These are phyloP conservation scores for Sherardia arvensis DNA, from an alignment of 257 asterid genomes.

Conservation along the genomic window DNA sequence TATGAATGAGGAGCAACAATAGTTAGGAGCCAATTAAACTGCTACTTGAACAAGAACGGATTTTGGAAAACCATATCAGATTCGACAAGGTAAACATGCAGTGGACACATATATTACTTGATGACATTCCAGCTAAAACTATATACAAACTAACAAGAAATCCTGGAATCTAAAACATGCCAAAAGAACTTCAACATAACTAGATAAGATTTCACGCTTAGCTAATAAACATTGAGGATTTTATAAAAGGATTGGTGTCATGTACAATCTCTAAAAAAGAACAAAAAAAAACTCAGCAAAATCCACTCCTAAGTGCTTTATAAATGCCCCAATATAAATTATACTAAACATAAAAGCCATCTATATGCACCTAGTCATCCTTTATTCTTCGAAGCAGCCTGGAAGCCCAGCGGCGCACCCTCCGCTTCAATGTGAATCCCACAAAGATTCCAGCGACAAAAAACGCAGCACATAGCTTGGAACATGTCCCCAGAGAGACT, in stretches of 20 bases:
- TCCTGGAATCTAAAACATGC: background rate
- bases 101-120: background rate
- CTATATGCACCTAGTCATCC: constrained; percentile 36
- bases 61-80: background rate
- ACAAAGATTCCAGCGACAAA: constrained; percentile 71
- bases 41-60: background rate
- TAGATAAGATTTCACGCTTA: too few relatives aligned
- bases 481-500: constrained; percentile 60
- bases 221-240: background rate
- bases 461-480: constrained; percentile 67
- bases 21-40: background rate
- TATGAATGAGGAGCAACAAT: background rate
- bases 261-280: background rate
- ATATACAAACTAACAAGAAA: background rate
- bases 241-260: background rate
- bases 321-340: background rate
- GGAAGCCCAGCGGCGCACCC: constrained; percentile 71
- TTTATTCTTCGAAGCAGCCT: constrained; percentile 47
- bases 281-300: background rate
- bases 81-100: background rate
- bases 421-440: constrained; percentile 74
- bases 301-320: background rate
- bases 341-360: background rate
- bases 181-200: background rate
- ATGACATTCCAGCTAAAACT: background rate